Base-by-base conservation (phyloP, 768 basidiomycete genomes). In the Boletales sp. region DNA sequence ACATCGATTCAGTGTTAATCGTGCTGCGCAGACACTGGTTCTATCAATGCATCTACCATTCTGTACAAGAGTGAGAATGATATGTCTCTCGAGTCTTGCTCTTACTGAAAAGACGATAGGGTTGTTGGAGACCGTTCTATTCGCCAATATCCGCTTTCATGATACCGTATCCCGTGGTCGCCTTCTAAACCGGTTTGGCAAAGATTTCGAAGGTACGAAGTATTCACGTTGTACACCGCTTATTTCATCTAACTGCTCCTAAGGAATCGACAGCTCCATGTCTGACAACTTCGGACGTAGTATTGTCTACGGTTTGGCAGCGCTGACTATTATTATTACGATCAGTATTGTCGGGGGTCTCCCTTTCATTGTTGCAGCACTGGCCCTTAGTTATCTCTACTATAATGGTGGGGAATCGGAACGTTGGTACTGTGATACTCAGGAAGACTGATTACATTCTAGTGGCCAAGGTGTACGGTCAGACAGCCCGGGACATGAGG, bases 121-220 rank as follows among this genome's bases (percentile, higher is more conserved):
- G 33, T 75, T 94, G 35, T 71, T 94, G 25, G 87, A 94, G 61
- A 67, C 83, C 1, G 84, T 95, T 3, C 72, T 96, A 1, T 94
- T 94, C 60, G 90, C 93, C 8, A 82, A 90, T 41, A 84, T 95
- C 49, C 81, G 93, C 37, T 95, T 96, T 76, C 94, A 95, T 58
- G 94, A 96, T 61, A 96, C 93, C 0, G 81, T 90, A 2, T 90
- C 86, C 44, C 81, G 90, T 34, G 94, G 94, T 6, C 82, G 92
- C 2, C 71, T 90, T 10, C 68, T 94, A 34, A 91, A 94, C 57
- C 74, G 91, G 41, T 87, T 89, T 55, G 92, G 93, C 38, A 94
- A 94, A 66, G 93, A 94, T 63, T 88, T 94, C 49, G 91, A 94
- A 72, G 87, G 77, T 70, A 49, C 28, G 52, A 35, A 5, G 18